Evolutionary conservation across 169 alveolate genomes (phyloP).

Genomic region (Plasmodium coatneyi): DNA sequence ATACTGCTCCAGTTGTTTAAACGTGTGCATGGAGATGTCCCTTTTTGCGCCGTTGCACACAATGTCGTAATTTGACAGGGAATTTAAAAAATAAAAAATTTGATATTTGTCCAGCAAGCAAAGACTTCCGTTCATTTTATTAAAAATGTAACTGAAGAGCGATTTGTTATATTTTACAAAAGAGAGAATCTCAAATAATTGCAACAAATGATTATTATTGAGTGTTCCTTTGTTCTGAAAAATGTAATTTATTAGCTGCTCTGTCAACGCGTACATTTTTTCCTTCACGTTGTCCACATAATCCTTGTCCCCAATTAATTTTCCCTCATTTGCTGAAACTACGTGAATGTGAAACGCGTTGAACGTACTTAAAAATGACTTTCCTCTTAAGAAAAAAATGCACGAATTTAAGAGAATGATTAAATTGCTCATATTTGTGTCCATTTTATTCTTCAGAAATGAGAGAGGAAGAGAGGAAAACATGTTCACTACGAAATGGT

Average conservation of each 20-base stretch:
- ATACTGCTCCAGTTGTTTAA: slow-evolving; percentile 32
- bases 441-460: slow-evolving; percentile 57
- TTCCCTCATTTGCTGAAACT: neutral
- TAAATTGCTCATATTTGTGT: slow-evolving; percentile 17
- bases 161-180: slow-evolving; percentile 64
- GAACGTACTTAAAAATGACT: slow-evolving; percentile 27
- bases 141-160: slow-evolving; percentile 54
- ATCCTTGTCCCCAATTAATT: neutral
- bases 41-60: slow-evolving; percentile 34
- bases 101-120: slow-evolving; percentile 64
- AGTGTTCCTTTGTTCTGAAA: slow-evolving; percentile 37
- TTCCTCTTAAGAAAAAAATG: slow-evolving; percentile 53
- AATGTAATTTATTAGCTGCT: slow-evolving; percentile 73
- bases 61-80: slow-evolving; percentile 54
- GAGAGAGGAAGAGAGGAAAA: slow-evolving; percentile 29
- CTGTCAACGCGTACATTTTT: slow-evolving; percentile 45
- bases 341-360: slow-evolving; percentile 33
- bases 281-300: slow-evolving; percentile 19
- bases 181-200: slow-evolving; percentile 59
- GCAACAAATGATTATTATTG: slow-evolving; percentile 56
- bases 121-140: slow-evolving; percentile 34
- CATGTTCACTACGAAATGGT: slow-evolving; percentile 46
- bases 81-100: slow-evolving; percentile 37
- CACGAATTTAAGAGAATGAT: slow-evolving; percentile 63
- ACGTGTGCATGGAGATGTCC: neutral